phyloP scores from a whole-genome alignment of 1,284 basidiomycete species.

The Rhodotorula sp. region DNA sequence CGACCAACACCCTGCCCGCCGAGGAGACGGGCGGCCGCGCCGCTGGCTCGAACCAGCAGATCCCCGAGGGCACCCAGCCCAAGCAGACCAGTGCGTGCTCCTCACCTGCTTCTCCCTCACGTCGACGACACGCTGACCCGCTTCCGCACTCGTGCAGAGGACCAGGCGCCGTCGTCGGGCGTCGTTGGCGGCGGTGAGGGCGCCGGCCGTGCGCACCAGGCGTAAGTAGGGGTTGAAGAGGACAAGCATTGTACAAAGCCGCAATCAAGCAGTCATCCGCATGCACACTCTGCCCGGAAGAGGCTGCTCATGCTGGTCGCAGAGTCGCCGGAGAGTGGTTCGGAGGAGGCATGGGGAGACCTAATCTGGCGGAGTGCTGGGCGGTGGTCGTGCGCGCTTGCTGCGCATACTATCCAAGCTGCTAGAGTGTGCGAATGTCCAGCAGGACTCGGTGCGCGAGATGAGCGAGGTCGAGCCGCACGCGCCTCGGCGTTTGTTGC shows the following conservation, averaged over 20 bases:
- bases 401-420: too few relatives aligned
- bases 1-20: conserved; percentile 4
- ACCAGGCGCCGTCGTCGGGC: not conserved
- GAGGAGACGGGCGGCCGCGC: conserved; percentile 19
- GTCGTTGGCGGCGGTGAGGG: conserved; percentile 10
- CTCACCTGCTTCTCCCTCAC: not conserved
- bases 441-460: too few relatives aligned
- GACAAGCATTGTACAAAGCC: not conserved
- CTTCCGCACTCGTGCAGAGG: not conserved
- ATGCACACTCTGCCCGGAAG: not conserved
- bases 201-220: not conserved
- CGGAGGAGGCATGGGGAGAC: too few relatives aligned
- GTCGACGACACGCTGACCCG: not conserved
- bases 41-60: conserved; percentile 15
- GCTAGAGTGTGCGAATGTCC: too few relatives aligned
- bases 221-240: not conserved
- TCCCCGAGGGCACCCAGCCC: conserved; percentile 2
- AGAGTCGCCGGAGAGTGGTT: too few relatives aligned
- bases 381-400: too few relatives aligned
- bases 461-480: too few relatives aligned
- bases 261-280: not conserved
- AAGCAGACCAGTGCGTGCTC: conserved; percentile 6
- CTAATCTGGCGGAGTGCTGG: too few relatives aligned
- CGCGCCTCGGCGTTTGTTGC: too few relatives aligned
- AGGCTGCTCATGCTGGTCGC: too few relatives aligned